phyloP scores from a whole-genome alignment of 164 flowering plant genomes.

The Dillenia suffruticosa region DNA sequence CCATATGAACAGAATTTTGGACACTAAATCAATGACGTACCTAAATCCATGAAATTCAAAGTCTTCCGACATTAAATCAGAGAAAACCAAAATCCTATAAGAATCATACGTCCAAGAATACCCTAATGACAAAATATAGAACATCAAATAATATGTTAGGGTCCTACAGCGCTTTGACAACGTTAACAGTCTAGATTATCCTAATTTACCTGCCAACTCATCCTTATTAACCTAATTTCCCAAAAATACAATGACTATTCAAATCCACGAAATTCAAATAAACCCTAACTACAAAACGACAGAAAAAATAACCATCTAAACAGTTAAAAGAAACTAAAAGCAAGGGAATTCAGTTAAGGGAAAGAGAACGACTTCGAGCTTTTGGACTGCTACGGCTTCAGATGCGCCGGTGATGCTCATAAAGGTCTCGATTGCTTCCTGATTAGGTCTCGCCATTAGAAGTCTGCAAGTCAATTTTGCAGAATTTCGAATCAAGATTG shows the following conservation, averaged over 20 bases:
- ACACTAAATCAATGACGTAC: no score
- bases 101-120: no score
- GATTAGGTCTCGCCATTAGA: constrained; percentile 64
- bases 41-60: no score
- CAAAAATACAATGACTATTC: background rate
- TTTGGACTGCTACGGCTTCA: constrained; percentile 58
- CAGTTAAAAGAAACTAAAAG: background rate
- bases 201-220: background rate
- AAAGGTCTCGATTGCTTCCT: constrained; percentile 76
- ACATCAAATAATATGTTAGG: no score
- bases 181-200: background rate
- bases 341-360: background rate
- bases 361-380: constrained; percentile 44
- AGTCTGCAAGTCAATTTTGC: background rate
- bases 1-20: no score
- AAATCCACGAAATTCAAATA: background rate
- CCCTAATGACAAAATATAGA: no score
- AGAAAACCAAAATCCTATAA: no score
- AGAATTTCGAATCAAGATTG: background rate
- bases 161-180: background rate
- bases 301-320: background rate
- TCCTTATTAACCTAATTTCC: background rate
- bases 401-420: constrained; percentile 80
- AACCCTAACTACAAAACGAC: constrained; percentile 11
- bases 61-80: no score